These are phyloP conservation scores for Pleurotus platypus DNA, from an alignment of 768 basidiomycete genomes.

Conservation along the genomic window DNA sequence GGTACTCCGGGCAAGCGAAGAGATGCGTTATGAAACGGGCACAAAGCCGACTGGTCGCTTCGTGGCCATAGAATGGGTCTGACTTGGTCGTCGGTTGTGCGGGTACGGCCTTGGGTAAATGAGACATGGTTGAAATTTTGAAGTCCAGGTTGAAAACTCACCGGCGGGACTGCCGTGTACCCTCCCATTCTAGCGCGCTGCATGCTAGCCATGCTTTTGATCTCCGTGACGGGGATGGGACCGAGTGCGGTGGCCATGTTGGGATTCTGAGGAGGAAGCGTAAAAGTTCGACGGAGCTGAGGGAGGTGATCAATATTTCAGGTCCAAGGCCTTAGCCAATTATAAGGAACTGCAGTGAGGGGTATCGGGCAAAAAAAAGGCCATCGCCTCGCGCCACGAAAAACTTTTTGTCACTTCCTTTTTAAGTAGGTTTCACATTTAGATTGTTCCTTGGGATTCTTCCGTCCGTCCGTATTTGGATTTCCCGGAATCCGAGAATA, in stretches of 20 bases:
- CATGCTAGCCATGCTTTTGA: conserved; percentile 1
- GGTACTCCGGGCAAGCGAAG: conserved; percentile 82
- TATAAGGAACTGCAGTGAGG: background rate
- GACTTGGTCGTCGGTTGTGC: conserved; percentile 24
- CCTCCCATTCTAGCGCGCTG: background rate
- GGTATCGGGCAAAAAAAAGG: background rate
- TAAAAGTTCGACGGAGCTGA: background rate
- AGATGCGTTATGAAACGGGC: conserved; percentile 81
- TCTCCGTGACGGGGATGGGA: conserved; percentile 8
- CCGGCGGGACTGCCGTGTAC: conserved; percentile 1
- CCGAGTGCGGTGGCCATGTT: conserved; percentile 13
- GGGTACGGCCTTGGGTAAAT: conserved; percentile 11
- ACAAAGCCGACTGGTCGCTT: conserved; percentile 62
- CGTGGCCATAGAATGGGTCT: conserved; percentile 77
- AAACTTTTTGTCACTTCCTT: conserved; percentile 5
- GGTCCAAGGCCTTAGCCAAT: background rate
- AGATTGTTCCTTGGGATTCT: background rate
- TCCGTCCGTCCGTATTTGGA: background rate
- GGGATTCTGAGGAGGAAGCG: conserved; percentile 1
- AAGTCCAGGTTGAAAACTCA: background rate
- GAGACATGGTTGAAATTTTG: conserved; percentile 12
- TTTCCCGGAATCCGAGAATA: background rate
- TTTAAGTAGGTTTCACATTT: background rate
- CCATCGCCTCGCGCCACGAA: background rate
- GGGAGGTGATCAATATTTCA: background rate